A percentile compares a stretch with the other conserved stretches of the same genome.
phyloP scores from a whole-genome alignment of 2,329 filamentous ascomycete species.

The Colletotrichum sp. region DNA sequence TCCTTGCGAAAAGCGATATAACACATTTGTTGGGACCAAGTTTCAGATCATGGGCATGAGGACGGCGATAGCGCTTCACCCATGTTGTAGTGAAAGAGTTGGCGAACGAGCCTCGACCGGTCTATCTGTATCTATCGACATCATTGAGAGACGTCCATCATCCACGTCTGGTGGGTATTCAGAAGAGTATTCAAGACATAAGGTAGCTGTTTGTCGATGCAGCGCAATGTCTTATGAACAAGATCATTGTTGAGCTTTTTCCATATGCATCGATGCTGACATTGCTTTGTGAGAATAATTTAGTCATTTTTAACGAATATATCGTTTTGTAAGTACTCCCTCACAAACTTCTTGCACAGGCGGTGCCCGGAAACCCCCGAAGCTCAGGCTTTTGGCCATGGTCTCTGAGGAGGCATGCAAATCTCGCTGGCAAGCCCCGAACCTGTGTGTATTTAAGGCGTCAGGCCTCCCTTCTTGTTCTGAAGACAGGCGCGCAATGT shows the following conservation, averaged over 20 bases:
- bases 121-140: accelerated
- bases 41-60: too few species aligned
- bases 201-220: background rate
- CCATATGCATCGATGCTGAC: too few species aligned
- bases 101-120: background rate
- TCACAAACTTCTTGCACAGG: background rate
- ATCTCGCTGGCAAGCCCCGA: background rate
- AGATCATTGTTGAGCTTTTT: background rate
- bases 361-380: background rate
- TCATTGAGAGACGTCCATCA: background rate
- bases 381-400: background rate
- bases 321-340: too few species aligned
- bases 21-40: too few species aligned
- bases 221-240: background rate
- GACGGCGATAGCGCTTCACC: too few species aligned
- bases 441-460: background rate
- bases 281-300: background rate
- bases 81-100: too few species aligned
- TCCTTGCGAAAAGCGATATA: too few species aligned
- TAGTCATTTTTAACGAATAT: background rate
- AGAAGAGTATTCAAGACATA: background rate
- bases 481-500: too few species aligned
- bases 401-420: too few species aligned
- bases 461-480: background rate
- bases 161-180: background rate